Evolutionary conservation across 805 yeast species (phyloP).

Genomic region (Saccharomycopsis oosterbeekiorum): DNA sequence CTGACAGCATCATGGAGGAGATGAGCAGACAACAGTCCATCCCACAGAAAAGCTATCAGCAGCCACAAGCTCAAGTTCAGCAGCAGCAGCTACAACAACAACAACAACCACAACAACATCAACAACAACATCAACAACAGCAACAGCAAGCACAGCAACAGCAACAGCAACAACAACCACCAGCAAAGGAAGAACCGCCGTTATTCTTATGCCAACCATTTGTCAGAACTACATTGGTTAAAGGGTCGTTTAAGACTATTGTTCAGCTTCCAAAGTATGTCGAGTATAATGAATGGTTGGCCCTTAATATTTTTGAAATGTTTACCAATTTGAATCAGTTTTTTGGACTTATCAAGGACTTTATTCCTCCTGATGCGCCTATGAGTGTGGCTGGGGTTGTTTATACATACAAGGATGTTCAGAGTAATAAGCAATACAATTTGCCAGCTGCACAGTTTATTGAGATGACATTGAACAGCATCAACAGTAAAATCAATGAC

Average conservation of each 20-base stretch:
- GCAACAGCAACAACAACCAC: slow-evolving; percentile 22
- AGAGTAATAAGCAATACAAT: slow-evolving; percentile 63
- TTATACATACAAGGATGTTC: slow-evolving; percentile 80
- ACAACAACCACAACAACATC: slow-evolving; percentile 20
- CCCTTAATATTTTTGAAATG: slow-evolving; percentile 82
- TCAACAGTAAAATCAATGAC: slow-evolving; percentile 77
- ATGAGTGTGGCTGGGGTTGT: slow-evolving; percentile 91
- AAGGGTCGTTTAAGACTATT: slow-evolving; percentile 92
- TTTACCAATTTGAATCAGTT: slow-evolving; percentile 79
- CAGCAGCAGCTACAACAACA: slow-evolving; percentile 14
- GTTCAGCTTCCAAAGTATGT: slow-evolving; percentile 93
- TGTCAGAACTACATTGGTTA: slow-evolving; percentile 87
- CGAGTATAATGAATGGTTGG: slow-evolving; percentile 92
- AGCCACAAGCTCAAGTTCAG: not conserved
- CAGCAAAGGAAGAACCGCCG: slow-evolving; percentile 21
- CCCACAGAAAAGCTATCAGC: not conserved
- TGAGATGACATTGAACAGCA: slow-evolving; percentile 87
- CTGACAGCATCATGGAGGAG: slow-evolving; percentile 18
- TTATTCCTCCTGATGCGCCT: slow-evolving; percentile 78
- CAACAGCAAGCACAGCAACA: slow-evolving; percentile 2
- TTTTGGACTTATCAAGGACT: slow-evolving; percentile 84
- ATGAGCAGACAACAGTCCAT: slow-evolving; percentile 31
- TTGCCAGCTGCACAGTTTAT: slow-evolving; percentile 91
- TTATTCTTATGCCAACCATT: slow-evolving; percentile 86
- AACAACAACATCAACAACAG: slow-evolving; percentile 9